Conservation (phyloP, 23 red algal species). For the Rhodosorus marinus region DNA sequence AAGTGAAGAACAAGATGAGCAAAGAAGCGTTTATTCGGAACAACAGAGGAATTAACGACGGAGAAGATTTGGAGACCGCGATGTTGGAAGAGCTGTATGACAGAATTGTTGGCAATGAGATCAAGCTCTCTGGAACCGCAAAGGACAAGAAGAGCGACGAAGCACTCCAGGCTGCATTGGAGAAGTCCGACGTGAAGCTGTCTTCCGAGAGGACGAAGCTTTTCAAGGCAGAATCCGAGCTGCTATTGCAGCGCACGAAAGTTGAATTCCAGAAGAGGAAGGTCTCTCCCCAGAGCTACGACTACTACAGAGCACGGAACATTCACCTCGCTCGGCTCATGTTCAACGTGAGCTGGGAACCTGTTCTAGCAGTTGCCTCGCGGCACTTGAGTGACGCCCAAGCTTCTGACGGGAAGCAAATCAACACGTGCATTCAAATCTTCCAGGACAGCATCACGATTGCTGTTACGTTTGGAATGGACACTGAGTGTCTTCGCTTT, state of each 20-base stretch:
- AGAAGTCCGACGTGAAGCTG: slow-evolving; percentile 2
- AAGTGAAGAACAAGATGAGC: slow-evolving; percentile 88
- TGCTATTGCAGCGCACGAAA: slow-evolving; percentile 52
- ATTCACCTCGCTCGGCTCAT: slow-evolving; percentile 66
- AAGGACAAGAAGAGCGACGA: slow-evolving; percentile 30
- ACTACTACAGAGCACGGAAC: slow-evolving; percentile 73
- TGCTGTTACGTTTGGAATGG: neutral
- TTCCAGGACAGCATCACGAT: neutral
- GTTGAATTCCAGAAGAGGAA: neutral
- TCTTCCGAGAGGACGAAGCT: slow-evolving; percentile 18
- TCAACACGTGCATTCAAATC: neutral
- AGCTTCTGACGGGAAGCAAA: neutral
- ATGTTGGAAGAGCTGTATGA: slow-evolving; percentile 60
- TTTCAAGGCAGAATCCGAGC: slow-evolving; percentile 66
- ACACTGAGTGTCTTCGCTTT: neutral
- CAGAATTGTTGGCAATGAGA: slow-evolving; percentile 59
- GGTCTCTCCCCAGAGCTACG: slow-evolving; percentile 45
- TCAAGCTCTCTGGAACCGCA: slow-evolving; percentile 23
- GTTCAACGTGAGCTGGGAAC: slow-evolving; percentile 75
- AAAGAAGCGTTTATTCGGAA: slow-evolving; percentile 93
- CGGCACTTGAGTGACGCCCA: slow-evolving; percentile 51
- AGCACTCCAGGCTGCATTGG: neutral
- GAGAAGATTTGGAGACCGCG: slow-evolving; percentile 53
- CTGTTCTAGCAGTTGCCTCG: slow-evolving; percentile 61
- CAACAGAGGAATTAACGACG: slow-evolving; percentile 97